Base-by-base conservation (phyloP, 2,329 filamentous ascomycete species). In the Ophiostoma australiae region DNA sequence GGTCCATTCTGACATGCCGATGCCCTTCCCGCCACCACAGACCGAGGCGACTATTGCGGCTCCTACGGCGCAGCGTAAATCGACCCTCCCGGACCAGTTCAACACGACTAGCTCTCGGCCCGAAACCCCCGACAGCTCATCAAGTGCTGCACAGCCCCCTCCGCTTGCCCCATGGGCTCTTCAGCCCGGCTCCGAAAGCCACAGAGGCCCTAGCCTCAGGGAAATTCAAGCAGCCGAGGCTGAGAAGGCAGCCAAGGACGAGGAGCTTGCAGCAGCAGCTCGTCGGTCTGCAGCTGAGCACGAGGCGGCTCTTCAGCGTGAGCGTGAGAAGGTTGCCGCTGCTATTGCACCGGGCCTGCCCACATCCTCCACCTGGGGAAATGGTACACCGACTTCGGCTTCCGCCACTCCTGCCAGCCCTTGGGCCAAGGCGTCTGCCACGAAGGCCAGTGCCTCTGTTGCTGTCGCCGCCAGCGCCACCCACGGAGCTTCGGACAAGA, bases 161-260 rank as follows among this genome's bases (percentile, higher is more conserved):
- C 92, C 94, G 0, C 82, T 97, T 75, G 95, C 95, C 0, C 95
- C 95, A 0, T 99, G 95, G 95, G 95, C 95, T 5, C 95, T 95
- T 79, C 93, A 98, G 74, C 86, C 87, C 2, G 90, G 91, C 68
- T 81, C 84, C 5, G 85, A 88, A 72, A 82, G 86, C 33, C 88
- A 92, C 58, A 96, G 92, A 80, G 94, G 93, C 0, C 95, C 94
- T 1, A 97, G 94, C 72, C 83, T 99, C 73, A 97, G 93, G 81
- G 94, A 99, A 78, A 99, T 99, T 33, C 95, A 99, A 79, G 94
- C 97, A 79, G 90, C 92, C 4, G 95, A 99, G 79, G 94, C 94
- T 48, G 92, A 91, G 77, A 96, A 95, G 79, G 94, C 94, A 13
- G 94, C 94, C 69, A 92, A 96, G 80, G 90, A 88, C 15, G 94